A percentile compares a stretch with the other conserved stretches of the same genome.
Evolutionary conservation across 2,329 filamentous ascomycete genomes (phyloP).

Genomic region (Chaetothyriales sp.): DNA sequence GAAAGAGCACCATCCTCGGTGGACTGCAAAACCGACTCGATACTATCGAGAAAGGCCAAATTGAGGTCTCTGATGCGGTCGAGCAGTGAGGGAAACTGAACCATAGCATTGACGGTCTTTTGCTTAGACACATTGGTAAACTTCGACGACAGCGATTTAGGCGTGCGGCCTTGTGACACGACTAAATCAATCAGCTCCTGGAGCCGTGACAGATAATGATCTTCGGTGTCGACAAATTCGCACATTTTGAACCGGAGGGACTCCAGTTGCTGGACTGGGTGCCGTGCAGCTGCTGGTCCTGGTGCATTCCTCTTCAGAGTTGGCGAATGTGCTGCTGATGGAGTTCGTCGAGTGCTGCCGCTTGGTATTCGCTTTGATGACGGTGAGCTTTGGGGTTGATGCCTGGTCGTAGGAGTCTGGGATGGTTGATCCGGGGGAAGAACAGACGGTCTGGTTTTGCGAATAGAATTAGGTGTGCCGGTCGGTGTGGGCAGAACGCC

Average conservation of each 20-base stretch:
- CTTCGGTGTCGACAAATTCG: slow-evolving; percentile 85
- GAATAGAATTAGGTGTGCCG: slow-evolving; percentile 14
- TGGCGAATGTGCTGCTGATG: slow-evolving; percentile 10
- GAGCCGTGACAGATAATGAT: slow-evolving; percentile 81
- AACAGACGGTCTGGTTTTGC: slow-evolving; percentile 17
- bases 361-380: slow-evolving; percentile 12
- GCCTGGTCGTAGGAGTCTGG: slow-evolving; percentile 5
- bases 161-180: slow-evolving; percentile 61
- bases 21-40: slow-evolving; percentile 64
- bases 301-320: slow-evolving; percentile 36
- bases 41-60: slow-evolving; percentile 60
- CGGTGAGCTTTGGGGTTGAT: not conserved
- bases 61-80: slow-evolving; percentile 73
- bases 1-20: slow-evolving; percentile 76
- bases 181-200: slow-evolving; percentile 70
- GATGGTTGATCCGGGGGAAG: slow-evolving; percentile 10
- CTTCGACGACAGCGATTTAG: slow-evolving; percentile 53
- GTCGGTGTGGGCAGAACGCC: slow-evolving; percentile 9
- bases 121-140: slow-evolving; percentile 28
- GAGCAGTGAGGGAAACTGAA: slow-evolving; percentile 60
- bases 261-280: slow-evolving; percentile 69
- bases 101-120: slow-evolving; percentile 18
- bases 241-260: slow-evolving; percentile 75
- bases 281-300: slow-evolving; percentile 61
- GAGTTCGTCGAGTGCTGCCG: slow-evolving; percentile 8